A percentile compares a stretch with the other conserved stretches of the same genome.
Conservation (phyloP, 1,284 basidiomycete genomes). For the Ganoderma lingzhi region DNA sequence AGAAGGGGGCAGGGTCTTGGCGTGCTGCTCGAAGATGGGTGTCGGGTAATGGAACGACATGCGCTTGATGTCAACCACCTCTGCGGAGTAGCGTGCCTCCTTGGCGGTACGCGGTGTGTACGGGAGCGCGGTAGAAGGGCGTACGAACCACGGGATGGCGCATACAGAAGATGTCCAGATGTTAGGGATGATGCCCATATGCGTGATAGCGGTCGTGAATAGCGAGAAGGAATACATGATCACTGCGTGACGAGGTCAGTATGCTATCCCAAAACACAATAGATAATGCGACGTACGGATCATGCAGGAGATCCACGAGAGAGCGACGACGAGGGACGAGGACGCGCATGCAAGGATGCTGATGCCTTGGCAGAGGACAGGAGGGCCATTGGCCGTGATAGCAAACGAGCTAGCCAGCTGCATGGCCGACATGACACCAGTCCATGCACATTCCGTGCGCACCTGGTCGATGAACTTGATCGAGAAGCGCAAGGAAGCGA, state of each 20-base stretch:
- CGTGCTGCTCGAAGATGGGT: constrained; percentile 30
- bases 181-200: constrained; percentile 48
- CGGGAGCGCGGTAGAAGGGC: constrained; percentile 18
- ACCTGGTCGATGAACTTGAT: constrained; percentile 46
- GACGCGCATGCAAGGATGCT: constrained; percentile 57
- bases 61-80: constrained; percentile 27
- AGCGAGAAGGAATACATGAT: constrained; percentile 63
- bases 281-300: constrained; percentile 54
- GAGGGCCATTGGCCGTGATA: constrained; percentile 51
- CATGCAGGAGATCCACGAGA: constrained; percentile 62
- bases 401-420: constrained; percentile 62
- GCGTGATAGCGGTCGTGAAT: constrained; percentile 52
- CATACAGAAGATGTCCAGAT: constrained; percentile 63
- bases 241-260: constrained; percentile 44
- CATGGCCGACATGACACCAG: constrained; percentile 53
- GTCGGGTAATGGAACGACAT: constrained; percentile 27
- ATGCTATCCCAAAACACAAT: too few relatives aligned
- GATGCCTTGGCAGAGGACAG: constrained; percentile 32
- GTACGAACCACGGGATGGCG: constrained; percentile 63
- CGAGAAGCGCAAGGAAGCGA: constrained; percentile 19
- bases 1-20: constrained; percentile 20
- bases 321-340: constrained; percentile 56
- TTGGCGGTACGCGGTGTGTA: not conserved
- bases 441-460: constrained; percentile 63
- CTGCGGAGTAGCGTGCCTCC: constrained; percentile 4